Base-by-base conservation (phyloP, 306 rosid genomes). In the Coriaria nepalensis region DNA sequence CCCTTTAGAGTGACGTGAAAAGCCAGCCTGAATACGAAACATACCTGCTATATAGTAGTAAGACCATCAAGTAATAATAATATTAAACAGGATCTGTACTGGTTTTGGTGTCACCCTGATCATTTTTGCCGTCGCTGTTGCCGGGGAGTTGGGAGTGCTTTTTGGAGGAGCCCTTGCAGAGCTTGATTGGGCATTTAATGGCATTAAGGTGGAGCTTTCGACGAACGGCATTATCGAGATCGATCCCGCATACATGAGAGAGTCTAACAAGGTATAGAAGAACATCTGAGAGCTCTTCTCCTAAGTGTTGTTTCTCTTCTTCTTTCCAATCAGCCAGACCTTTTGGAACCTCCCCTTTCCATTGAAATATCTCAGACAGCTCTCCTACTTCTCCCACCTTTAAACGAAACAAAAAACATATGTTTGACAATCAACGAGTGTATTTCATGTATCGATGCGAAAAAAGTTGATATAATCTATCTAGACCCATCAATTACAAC, bases 211-310 rank as follows among this genome's bases (percentile, higher is more conserved):
- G 54, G 6, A 53, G 13, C 55, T 53, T 62, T 6, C 43, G 6
- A 4, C 45, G 50, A 5, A 37, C 60, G 14, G 61, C 67, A 13
- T 53, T 43, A 12, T 57, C 61, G 6, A 59, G 57, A 60, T 66
- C 56, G 37, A 60, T 10, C 12, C 61, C 57, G 37, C 56, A 59
- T 14, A 59, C 36, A 10, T 53, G 56, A 43, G 61, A 45, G 10
- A 53, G 43, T 47, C 66, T 46, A 10, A 53, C 43, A 11, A 52
- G 60, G 34, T 58, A 65, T 7, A 52, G 60, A 54, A 57, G 32
- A 12, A 65, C 65, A 6, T 59, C 56, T 9, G 65, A 48, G 5
- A 59, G 61, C 33, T 66, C 72, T 59, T 59, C 60, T 6, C 61
- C 65, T 4, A 52, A 36, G 29, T 52, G 57, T 40, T 52, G 44